Evolutionary conservation across 306 rosid genomes (phyloP), one percentile per base, ranked within the genome.

Genomic region (Castanopsis chinensis): DNA sequence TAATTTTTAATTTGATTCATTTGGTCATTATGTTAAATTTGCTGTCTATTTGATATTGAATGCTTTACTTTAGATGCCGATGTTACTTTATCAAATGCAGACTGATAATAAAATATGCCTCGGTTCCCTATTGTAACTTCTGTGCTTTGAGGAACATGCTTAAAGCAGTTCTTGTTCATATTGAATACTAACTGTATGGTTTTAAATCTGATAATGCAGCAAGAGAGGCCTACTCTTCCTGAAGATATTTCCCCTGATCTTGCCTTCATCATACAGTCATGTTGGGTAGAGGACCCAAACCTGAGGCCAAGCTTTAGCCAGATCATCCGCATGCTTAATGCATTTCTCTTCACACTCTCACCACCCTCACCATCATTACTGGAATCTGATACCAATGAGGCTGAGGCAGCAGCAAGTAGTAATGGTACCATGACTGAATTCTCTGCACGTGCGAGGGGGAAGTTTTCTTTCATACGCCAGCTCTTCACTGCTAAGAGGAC

Each of bases 281-380:
- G 98, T 77, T 93, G 98, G 98, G 98, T 94, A 25, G 98, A 94
- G 85, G 98, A 92, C 81, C 84, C 98, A 23, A 89, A 92, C 87
- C 7, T 89, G 89, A 85, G 98, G 88, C 98, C 97, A 0, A 91
- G 91, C 74, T 94, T 92, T 87, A 89, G 89, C 88, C 97, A 88
- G 84, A 94, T 94, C 82, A 83, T 89, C 74, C 97, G 96, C 63
- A 84, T 92, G 97, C 97, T 94, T 83, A 90, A 94, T 20, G 85
- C 81, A 2, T 89, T 86, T 85, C 88, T 84, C 79, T 92, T 92
- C 81, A 89, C 93, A 4, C 87, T 94, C 37, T 81, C 91, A 17
- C 91, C 96, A 49, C 80, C 89, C 19, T 83, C 84, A 32, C 86
- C 89, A 51, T 85, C 96, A 57, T 28, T 78, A 71, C 83, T 81